These are phyloP conservation scores for Microthyrium microscopicum DNA, from an alignment of 2,329 filamentous ascomycete genomes.

Conservation along the genomic window DNA sequence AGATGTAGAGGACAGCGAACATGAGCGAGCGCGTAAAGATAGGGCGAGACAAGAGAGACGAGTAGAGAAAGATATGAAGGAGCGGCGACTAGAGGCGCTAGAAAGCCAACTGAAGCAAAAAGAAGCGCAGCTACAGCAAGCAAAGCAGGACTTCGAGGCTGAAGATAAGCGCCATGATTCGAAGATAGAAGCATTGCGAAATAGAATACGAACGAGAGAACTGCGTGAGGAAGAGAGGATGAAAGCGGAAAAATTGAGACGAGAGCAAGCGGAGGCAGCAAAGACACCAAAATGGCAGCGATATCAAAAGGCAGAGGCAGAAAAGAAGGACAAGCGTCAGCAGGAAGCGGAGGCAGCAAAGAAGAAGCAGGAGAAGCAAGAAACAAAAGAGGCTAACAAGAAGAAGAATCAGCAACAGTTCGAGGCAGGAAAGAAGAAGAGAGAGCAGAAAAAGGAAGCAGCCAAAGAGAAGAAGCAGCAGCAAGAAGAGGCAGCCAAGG, in stretches of 20 bases:
- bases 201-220: constrained; percentile 5
- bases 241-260: constrained; percentile 7
- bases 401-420: constrained; percentile 7
- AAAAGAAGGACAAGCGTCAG: constrained; percentile 1
- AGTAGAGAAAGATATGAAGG: constrained; percentile 15
- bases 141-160: constrained; percentile 8
- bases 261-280: constrained; percentile 9
- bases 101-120: constrained; percentile 10
- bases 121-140: constrained; percentile 8
- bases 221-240: constrained; percentile 6
- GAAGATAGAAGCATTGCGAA: constrained; percentile 7
- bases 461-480: too few species aligned
- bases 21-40: constrained; percentile 15
- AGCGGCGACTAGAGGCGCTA: constrained; percentile 11
- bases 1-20: constrained; percentile 12
- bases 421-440: too few species aligned
- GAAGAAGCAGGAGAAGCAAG: constrained; percentile 8
- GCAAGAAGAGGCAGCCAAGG: too few species aligned
- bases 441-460: constrained; percentile 8
- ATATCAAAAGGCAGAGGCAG: too few species aligned
- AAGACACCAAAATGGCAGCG: constrained; percentile 8
- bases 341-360: constrained; percentile 7
- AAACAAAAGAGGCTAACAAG: constrained; percentile 8
- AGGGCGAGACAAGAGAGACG: constrained; percentile 14
- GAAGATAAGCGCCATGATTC: constrained; percentile 8